A percentile compares a stretch with the other conserved stretches of the same genome.
phyloP scores from a whole-genome alignment of 177 flowering plant genomes.

The Vitis hybrid region DNA sequence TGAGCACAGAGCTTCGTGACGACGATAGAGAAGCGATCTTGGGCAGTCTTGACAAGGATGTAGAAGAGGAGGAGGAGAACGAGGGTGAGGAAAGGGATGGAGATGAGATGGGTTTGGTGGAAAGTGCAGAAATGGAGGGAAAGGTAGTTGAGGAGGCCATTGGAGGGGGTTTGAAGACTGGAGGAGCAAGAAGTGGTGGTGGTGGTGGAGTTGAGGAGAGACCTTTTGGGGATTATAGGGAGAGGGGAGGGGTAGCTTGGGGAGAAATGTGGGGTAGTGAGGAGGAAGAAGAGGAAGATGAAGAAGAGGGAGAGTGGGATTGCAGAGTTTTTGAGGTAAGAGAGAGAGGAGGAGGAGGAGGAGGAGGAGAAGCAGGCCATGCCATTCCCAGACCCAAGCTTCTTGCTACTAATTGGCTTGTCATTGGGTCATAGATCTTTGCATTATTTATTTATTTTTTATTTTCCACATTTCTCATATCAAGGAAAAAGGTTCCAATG shows the following conservation, averaged over 20 bases:
- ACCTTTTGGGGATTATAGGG: conserved; percentile 26
- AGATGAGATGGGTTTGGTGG: conserved; percentile 34
- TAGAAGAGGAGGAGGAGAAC: conserved; percentile 72
- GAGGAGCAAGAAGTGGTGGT: conserved; percentile 26
- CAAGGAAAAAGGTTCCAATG: too few relatives aligned
- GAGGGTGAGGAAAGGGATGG: conserved; percentile 60
- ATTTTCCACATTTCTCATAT: too few relatives aligned
- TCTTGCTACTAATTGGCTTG: too few relatives aligned
- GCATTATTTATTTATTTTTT: too few relatives aligned
- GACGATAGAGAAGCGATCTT: conserved; percentile 75
- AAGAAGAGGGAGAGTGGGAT: conserved; percentile 39
- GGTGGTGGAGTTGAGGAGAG: conserved; percentile 21
- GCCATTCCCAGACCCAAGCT: conserved; percentile 32
- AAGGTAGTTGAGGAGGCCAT: conserved; percentile 66
- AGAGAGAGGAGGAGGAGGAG: conserved; percentile 4
- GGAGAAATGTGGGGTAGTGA: conserved; percentile 18
- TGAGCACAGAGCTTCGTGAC: conserved; percentile 65
- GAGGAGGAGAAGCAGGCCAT: conserved; percentile 36
- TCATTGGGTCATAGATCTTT: too few relatives aligned
- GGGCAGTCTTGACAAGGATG: conserved; percentile 83
- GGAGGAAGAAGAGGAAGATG: conserved; percentile 47
- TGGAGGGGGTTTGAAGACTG: conserved; percentile 25
- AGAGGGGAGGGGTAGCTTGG: conserved; percentile 10
- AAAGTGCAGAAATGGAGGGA: conserved; percentile 73
- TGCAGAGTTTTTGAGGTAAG: conserved; percentile 26